Evolutionary conservation across 2,329 filamentous ascomycete species (phyloP).

Genomic region (Blastomyces percursus): DNA sequence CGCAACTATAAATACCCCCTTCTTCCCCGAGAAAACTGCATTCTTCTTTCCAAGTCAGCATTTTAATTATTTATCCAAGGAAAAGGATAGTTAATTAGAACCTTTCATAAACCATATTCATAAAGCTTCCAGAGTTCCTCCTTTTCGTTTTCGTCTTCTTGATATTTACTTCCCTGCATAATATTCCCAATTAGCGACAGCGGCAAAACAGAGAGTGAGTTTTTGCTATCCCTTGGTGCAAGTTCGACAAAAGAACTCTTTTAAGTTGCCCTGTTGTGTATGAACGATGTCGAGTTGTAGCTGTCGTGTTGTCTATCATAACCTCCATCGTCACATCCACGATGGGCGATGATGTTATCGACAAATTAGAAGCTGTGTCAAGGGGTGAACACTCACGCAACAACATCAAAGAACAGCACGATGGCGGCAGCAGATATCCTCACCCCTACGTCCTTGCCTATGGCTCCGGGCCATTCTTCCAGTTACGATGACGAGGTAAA

Average conservation of each 20-base stretch:
- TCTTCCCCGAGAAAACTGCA: neutral
- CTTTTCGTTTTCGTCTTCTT: neutral
- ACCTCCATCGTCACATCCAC: neutral
- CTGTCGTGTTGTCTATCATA: neutral
- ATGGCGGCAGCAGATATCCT: slow-evolving; percentile 18
- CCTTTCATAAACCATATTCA: neutral
- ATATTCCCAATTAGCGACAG: neutral
- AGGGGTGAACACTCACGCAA: slow-evolving; percentile 12
- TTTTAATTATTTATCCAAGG: neutral
- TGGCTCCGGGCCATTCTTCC: slow-evolving; percentile 6
- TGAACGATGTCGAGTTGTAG: neutral
- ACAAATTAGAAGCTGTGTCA: neutral
- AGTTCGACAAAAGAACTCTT: neutral
- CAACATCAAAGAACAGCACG: slow-evolving; percentile 1
- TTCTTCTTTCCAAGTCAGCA: neutral
- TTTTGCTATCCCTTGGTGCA: slow-evolving; percentile 3
- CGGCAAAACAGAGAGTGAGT: neutral
- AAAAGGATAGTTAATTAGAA: neutral
- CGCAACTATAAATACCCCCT: slow-evolving; percentile 3
- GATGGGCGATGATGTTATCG: neutral
- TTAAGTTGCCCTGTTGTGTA: neutral
- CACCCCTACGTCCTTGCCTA: slow-evolving; percentile 8
- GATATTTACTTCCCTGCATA: neutral
- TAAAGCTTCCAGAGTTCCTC: neutral
- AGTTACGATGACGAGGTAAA: slow-evolving; percentile 1